Conservation (phyloP, 2,329 filamentous ascomycete genomes). For the Trichoderma koningiopsis region DNA sequence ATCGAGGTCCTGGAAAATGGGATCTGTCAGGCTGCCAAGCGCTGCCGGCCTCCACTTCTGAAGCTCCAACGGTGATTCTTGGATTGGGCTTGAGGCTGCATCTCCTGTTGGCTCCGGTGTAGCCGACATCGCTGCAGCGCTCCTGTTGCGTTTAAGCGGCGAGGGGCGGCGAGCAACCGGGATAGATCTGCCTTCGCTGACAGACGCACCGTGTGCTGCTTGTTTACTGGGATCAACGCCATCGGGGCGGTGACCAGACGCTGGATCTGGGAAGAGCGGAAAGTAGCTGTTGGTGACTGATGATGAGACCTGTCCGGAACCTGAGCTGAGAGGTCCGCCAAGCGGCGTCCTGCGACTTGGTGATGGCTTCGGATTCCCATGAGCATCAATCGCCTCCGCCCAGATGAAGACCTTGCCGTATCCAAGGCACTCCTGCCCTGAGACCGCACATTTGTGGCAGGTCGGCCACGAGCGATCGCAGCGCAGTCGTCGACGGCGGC, state of each 20-base stretch:
- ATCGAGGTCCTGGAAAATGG: constrained; percentile 57
- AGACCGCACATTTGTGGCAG: constrained; percentile 60
- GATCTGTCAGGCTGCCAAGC: constrained; percentile 50
- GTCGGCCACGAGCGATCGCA: constrained; percentile 62
- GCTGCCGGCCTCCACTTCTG: constrained; percentile 19
- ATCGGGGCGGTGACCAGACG: constrained; percentile 2
- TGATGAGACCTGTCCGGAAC: constrained; percentile 18
- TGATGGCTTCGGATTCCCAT: constrained; percentile 48
- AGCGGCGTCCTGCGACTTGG: constrained; percentile 30
- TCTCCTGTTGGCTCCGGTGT: constrained; percentile 12
- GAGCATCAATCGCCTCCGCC: constrained; percentile 55
- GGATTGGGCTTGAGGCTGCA: constrained; percentile 3
- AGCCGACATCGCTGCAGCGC: constrained; percentile 21
- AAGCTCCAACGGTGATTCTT: not conserved
- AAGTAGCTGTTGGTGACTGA: constrained; percentile 24
- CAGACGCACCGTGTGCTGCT: not conserved
- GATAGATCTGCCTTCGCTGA: constrained; percentile 10
- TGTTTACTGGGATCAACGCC: not conserved
- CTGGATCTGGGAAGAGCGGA: constrained; percentile 15
- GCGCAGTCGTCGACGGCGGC: constrained; percentile 47
- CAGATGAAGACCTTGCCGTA: constrained; percentile 64
- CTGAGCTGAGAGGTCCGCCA: constrained; percentile 19
- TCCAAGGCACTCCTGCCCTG: constrained; percentile 61
- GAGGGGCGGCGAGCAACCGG: constrained; percentile 16
- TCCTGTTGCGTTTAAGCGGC: constrained; percentile 10